A percentile compares a stretch with the other conserved stretches of the same genome.
These are phyloP conservation scores for Ceratobasidium sp. DNA, from an alignment of 1,284 basidiomycete genomes.

Conservation along the genomic window DNA sequence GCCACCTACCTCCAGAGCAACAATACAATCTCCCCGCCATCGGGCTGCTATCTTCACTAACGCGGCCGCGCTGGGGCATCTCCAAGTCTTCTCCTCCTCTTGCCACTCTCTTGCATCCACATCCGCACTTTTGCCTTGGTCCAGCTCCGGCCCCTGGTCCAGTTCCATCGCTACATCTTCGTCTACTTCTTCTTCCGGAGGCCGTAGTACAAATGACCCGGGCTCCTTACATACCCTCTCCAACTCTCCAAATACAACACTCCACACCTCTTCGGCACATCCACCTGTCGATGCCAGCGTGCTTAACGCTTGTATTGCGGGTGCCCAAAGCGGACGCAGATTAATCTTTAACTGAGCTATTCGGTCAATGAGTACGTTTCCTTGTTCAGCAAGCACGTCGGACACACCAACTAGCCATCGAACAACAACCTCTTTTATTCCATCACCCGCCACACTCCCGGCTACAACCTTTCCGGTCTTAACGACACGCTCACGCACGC, in stretches of 20 bases:
- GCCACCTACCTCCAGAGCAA: constrained; percentile 30
- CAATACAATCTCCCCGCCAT: background rate
- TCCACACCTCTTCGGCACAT: constrained; percentile 79
- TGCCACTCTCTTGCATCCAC: constrained; percentile 58
- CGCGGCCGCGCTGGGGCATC: constrained; percentile 56
- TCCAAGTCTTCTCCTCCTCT: constrained; percentile 78
- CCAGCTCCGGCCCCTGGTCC: constrained; percentile 48
- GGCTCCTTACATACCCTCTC: constrained; percentile 49
- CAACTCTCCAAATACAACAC: constrained; percentile 72
- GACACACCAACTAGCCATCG: constrained; percentile 72
- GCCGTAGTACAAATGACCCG: constrained; percentile 6
- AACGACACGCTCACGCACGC: constrained; percentile 83
- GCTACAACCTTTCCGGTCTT: constrained; percentile 60
- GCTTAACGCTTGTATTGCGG: constrained; percentile 76
- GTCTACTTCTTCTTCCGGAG: constrained; percentile 47
- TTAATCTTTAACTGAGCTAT: constrained; percentile 92
- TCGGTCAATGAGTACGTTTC: background rate
- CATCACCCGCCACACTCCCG: constrained; percentile 58
- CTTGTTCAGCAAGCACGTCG: constrained; percentile 18
- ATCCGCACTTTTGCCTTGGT: constrained; percentile 18
- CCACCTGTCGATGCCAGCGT: constrained; percentile 61
- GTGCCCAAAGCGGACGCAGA: constrained; percentile 86
- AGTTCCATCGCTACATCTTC: constrained; percentile 49
- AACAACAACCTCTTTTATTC: constrained; percentile 63
- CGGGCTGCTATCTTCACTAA: background rate